These are phyloP conservation scores for Telopea speciosissima DNA, from an alignment of 177 flowering plant genomes.

Conservation along the genomic window DNA sequence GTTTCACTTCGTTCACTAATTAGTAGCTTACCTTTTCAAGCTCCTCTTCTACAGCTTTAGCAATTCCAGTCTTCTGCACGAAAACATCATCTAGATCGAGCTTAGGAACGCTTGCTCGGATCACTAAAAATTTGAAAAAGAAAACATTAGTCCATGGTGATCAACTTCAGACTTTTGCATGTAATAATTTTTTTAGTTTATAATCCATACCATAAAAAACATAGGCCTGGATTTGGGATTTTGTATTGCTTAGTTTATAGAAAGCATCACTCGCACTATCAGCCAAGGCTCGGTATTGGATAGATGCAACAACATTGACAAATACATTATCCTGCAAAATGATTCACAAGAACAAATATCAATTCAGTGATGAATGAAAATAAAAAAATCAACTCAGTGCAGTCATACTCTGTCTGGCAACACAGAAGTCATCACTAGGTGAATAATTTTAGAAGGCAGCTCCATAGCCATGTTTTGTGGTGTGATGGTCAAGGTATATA, in stretches of 20 bases:
- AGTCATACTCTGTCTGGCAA: too few relatives aligned
- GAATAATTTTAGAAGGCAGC: background rate
- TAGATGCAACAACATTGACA: constrained; percentile 49
- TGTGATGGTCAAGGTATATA: too few relatives aligned
- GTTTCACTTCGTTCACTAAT: background rate
- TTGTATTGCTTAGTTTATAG: constrained; percentile 43
- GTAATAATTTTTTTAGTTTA: too few relatives aligned
- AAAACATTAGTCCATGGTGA: background rate
- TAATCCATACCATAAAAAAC: constrained; percentile 42
- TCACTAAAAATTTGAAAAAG: constrained; percentile 28
- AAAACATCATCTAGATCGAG: constrained; percentile 45
- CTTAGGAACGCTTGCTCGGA: constrained; percentile 56
- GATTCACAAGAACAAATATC: background rate
- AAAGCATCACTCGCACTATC: constrained; percentile 40
- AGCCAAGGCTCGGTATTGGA: constrained; percentile 46
- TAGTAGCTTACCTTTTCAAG: constrained; percentile 46
- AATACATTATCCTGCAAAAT: constrained; percentile 46
- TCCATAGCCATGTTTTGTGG: too few relatives aligned
- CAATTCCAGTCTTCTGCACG: constrained; percentile 61
- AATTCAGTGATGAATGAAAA: background rate
- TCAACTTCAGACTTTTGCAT: background rate
- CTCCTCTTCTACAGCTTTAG: constrained; percentile 52
- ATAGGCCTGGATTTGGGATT: constrained; percentile 42
- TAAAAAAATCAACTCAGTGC: too few relatives aligned
- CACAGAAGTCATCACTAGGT: background rate